A percentile compares a stretch with the other conserved stretches of the same genome.
Conservation (phyloP, 805 yeast species). For the Candida easanensis region DNA sequence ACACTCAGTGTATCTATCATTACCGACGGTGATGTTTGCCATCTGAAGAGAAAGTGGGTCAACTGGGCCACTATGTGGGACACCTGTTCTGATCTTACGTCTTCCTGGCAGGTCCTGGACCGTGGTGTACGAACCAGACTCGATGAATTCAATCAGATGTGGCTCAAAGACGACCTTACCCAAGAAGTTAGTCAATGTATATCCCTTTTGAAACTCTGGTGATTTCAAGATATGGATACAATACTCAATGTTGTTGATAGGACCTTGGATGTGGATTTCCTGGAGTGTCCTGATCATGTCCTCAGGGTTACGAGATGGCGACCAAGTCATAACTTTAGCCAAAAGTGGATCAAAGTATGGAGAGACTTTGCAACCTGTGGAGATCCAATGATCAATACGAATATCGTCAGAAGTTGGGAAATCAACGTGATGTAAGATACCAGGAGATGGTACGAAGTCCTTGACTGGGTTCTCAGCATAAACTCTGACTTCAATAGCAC, state of each 20-base stretch:
- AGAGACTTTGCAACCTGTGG: constrained; percentile 79
- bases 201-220: constrained; percentile 74
- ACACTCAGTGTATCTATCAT: constrained; percentile 76
- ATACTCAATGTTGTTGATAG: constrained; percentile 85
- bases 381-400: constrained; percentile 91
- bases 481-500: constrained; percentile 92
- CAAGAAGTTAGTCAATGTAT: constrained; percentile 81
- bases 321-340: constrained; percentile 93
- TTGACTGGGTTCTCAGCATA: constrained; percentile 97
- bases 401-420: constrained; percentile 76
- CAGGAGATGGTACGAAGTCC: constrained; percentile 94
- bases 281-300: constrained; percentile 75
- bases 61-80: constrained; percentile 99
- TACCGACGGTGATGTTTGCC: constrained; percentile 89
- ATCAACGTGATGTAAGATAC: constrained; percentile 76
- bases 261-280: constrained; percentile 85
- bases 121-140: constrained; percentile 94
- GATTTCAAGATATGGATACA: constrained; percentile 80
- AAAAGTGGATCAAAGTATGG: constrained; percentile 95
- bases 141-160: constrained; percentile 74
- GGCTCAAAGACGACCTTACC: constrained; percentile 81
- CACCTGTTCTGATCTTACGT: constrained; percentile 65
- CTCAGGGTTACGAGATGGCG: constrained; percentile 76
- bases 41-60: constrained; percentile 85
- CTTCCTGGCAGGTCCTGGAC: constrained; percentile 96